phyloP scores from a whole-genome alignment of 116 monocot species.

The Iris pallida region DNA sequence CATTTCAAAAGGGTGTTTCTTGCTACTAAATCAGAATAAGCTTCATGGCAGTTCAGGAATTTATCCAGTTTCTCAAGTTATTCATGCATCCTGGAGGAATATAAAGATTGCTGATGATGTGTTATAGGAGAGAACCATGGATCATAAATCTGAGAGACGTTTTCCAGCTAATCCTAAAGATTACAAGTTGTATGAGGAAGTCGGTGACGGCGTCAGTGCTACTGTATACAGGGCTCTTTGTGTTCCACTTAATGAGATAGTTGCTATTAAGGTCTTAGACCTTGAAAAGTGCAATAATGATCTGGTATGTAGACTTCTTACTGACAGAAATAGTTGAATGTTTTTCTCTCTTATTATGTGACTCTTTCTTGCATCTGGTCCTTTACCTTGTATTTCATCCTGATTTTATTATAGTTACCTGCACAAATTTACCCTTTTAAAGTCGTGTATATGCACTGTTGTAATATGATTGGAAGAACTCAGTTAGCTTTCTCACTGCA shows the following conservation, averaged over 20 bases:
- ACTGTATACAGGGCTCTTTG: constrained; percentile 89
- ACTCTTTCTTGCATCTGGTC: no score
- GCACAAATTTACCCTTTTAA: no score
- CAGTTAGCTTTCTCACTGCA: no score
- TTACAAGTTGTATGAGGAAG: constrained; percentile 87
- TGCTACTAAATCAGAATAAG: no score
- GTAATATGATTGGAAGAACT: no score
- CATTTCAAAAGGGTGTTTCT: no score
- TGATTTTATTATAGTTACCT: no score
- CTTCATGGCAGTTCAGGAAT: no score
- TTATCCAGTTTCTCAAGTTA: background rate
- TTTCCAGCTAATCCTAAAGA: constrained; percentile 68
- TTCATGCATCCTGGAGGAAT: constrained; percentile 1
- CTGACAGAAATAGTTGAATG: no score
- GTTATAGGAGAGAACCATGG: constrained; percentile 52
- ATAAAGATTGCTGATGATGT: constrained; percentile 28
- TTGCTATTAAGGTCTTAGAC: constrained; percentile 96
- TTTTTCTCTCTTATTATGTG: no score
- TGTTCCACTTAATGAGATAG: constrained; percentile 73
- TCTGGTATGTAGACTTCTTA: constrained; percentile 44
- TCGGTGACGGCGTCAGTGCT: constrained; percentile 96
- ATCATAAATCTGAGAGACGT: constrained; percentile 43
- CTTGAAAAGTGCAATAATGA: constrained; percentile 97
- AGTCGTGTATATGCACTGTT: no score
- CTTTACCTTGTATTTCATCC: no score